These are phyloP conservation scores for Leishmania martiniquensis DNA, from an alignment of 208 protist species.

Conservation along the genomic window DNA sequence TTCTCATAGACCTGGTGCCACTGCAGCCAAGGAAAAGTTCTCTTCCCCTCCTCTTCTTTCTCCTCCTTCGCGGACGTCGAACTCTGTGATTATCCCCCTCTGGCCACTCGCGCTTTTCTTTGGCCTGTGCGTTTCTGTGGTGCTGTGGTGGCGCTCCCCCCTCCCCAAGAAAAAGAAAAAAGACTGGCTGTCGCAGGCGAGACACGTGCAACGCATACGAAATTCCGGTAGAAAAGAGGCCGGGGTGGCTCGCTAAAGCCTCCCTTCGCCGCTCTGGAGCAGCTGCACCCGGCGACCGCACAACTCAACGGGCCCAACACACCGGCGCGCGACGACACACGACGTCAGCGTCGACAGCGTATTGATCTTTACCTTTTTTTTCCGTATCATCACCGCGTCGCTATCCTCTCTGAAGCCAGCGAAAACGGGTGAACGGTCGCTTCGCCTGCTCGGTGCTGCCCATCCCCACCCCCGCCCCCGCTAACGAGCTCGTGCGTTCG, in stretches of 20 bases:
- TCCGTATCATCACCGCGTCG: too few relatives aligned
- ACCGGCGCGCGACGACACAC: conserved; percentile 1
- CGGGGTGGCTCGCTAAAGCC: too few relatives aligned
- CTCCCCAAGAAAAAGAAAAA: neutral
- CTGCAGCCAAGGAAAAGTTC: neutral
- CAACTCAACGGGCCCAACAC: neutral
- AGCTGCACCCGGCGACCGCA: neutral
- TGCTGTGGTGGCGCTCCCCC: neutral
- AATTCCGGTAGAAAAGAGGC: too few relatives aligned
- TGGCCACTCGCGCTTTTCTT: too few relatives aligned
- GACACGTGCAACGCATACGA: too few relatives aligned
- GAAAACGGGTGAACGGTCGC: neutral
- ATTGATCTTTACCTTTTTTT: neutral
- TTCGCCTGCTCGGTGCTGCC: neutral
- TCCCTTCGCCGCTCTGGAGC: neutral
- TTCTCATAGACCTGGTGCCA: neutral
- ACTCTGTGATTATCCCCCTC: too few relatives aligned
- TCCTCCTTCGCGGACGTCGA: too few relatives aligned
- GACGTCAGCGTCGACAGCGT: neutral
- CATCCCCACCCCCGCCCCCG: neutral
- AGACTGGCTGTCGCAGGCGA: too few relatives aligned
- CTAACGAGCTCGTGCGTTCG: neutral
- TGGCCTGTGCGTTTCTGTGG: neutral
- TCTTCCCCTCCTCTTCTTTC: conserved; percentile 1
- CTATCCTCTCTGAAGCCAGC: too few relatives aligned